Base-by-base conservation (phyloP, 75 land plant genomes). In the Pinus tabuliformis region DNA sequence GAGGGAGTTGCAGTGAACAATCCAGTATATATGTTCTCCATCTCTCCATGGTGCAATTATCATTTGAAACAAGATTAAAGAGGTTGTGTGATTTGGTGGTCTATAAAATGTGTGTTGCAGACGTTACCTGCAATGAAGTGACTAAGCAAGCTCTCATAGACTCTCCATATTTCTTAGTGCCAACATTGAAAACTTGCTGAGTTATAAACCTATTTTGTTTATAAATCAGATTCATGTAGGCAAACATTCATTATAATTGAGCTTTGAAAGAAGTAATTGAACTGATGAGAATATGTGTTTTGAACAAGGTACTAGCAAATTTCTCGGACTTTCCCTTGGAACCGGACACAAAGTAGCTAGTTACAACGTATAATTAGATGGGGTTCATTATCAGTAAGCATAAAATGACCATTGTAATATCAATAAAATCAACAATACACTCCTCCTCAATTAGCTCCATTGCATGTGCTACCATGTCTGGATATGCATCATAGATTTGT, bases 1-100 rank as follows among this genome's bases (percentile, higher is more conserved):
- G 89, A 88, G 4, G 89, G 85, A 6, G 68, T 86, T 26, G 88
- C 78, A 22, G 88, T 78, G 17, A 88, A 82, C 78, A 86, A 88
- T 72, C 89, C 89, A 17, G 80, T 84, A 66, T 78, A 7, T 20
- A 26, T 26, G 26, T 14, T 7, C 9, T 20, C 49, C 52, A 39
- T 21, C 21, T 16, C 21, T 39, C 13, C 11, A 14, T 15, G 4
- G 4, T 0, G 1, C 6, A 36, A 3, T 14, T 16, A 3, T 70
- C 4, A 16, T 20, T 42, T 75, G 2, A 2, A 30, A 15, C 42
- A 24, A 16, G 39, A 5, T 16, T 17, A 26, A 21, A 26, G 5
- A 42, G 8, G 56, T 6, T 30, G n/a, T 57, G 37, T 56, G 5
- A 56, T 2, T 33, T 18, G 8, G 4, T 24, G 1, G 24, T 6